Conservation (phyloP, 306 rosid species). For the Delonix regia region DNA sequence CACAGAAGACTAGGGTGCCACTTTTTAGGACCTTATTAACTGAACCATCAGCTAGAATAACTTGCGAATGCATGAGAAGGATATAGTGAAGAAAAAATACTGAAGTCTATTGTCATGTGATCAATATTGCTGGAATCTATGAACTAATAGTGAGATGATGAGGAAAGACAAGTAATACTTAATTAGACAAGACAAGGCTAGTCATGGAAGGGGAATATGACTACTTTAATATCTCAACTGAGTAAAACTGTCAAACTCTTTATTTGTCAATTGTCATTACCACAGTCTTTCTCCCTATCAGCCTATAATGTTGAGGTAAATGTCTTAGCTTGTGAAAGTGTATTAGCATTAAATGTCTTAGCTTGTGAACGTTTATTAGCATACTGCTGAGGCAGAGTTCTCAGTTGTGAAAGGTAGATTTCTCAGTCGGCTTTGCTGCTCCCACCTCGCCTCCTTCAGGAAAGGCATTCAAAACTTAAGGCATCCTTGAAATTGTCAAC, state of each 20-base stretch:
- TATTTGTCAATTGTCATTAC: not conserved
- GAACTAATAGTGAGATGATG: not conserved
- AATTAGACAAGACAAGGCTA: not conserved
- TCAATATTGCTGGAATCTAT: not conserved
- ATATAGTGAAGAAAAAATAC: not conserved
- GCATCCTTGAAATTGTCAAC: not conserved
- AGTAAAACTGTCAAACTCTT: not conserved
- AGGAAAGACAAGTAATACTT: not conserved
- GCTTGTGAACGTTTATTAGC: not conserved
- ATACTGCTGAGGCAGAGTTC: not conserved
- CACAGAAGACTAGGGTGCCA: not conserved
- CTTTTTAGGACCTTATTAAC: not conserved
- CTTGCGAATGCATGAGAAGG: not conserved
- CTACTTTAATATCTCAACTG: not conserved
- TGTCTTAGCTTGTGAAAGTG: not conserved
- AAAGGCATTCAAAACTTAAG: not conserved
- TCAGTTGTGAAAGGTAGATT: not conserved
- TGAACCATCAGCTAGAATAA: not conserved
- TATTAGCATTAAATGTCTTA: not conserved
- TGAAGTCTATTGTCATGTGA: not conserved
- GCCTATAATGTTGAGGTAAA: not conserved
- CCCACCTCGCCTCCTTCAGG: not conserved
- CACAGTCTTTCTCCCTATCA: not conserved
- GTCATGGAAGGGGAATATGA: not conserved
- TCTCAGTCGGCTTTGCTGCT: not conserved